phyloP scores from a whole-genome alignment of 75 land plant species.

The Cupressus sempervirens region DNA sequence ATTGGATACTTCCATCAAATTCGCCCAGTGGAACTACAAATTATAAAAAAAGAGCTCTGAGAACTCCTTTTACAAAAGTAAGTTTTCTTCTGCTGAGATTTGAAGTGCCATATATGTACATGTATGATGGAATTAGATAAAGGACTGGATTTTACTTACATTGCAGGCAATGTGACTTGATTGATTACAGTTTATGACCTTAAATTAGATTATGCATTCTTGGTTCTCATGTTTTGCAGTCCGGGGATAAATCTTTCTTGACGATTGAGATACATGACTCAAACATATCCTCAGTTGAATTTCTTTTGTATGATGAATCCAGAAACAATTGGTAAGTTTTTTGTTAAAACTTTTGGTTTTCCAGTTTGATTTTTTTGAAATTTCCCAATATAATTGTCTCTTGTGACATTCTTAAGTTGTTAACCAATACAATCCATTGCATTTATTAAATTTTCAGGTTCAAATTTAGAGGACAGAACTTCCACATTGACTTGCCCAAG shows the following conservation, averaged over 20 bases:
- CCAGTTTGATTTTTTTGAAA: not conserved
- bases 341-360: not conserved
- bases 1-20: slow-evolving; percentile 76
- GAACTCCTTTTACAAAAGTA: slow-evolving; percentile 79
- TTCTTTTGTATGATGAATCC: slow-evolving; percentile 54
- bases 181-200: not conserved
- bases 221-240: slow-evolving; percentile 35
- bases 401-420: not conserved
- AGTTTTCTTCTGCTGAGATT: slow-evolving; percentile 11
- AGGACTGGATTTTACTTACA: not conserved
- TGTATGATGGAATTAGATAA: not conserved
- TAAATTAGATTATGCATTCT: slow-evolving; percentile 10
- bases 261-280: slow-evolving; percentile 72
- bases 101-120: not conserved
- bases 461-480: slow-evolving; percentile 76
- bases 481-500: slow-evolving; percentile 49
- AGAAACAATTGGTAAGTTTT: slow-evolving; percentile 16
- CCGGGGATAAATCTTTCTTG: slow-evolving; percentile 49
- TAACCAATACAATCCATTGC: not conserved
- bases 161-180: not conserved
- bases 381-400: not conserved
- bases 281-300: slow-evolving; percentile 61
- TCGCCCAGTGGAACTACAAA: slow-evolving; percentile 72
- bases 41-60: slow-evolving; percentile 65
- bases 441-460: slow-evolving; percentile 44